Percentiles rank a stretch among this genome's conserved stretches.
Conservation (phyloP, 1,139 yeast genomes). For the Nadsonia starkeyi-henricii region DNA sequence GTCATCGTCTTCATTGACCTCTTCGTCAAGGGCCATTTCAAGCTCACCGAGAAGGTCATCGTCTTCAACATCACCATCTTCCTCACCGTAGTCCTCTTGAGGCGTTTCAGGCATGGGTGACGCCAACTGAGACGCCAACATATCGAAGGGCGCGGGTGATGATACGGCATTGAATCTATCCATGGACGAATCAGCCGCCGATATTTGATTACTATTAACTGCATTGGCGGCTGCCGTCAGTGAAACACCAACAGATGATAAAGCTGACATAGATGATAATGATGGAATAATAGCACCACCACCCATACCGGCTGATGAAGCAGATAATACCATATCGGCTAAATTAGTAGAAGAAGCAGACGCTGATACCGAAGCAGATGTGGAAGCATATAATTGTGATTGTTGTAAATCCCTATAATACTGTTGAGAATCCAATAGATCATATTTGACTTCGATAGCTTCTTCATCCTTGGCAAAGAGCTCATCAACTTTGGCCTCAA, state of each 20-base stretch:
- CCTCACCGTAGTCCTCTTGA: constrained; percentile 15
- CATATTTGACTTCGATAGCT: constrained; percentile 72
- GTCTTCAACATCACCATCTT: constrained; percentile 19
- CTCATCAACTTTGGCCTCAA: constrained; percentile 69
- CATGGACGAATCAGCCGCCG: constrained; percentile 1
- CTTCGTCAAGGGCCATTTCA: constrained; percentile 19
- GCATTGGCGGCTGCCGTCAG: neutral
- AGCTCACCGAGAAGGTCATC: constrained; percentile 15
- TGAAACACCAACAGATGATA: no score
- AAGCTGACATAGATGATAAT: neutral
- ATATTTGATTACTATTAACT: neutral
- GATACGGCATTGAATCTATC: constrained; percentile 12
- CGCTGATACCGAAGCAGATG: constrained; percentile 3
- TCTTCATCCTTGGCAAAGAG: constrained; percentile 63
- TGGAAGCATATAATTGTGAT: constrained; percentile 2
- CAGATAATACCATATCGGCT: neutral
- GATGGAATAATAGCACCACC: constrained; percentile 3
- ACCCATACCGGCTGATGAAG: constrained; percentile 2
- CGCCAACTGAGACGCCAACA: constrained; percentile 14
- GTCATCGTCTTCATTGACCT: constrained; percentile 18
- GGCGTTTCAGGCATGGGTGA: constrained; percentile 10
- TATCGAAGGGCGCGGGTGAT: constrained; percentile 19
- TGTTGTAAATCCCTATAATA: constrained; percentile 7
- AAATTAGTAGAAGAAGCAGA: constrained; percentile 1
- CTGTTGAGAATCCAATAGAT: constrained; percentile 45